A percentile compares a stretch with the other conserved stretches of the same genome.
Conservation (phyloP, 805 yeast species). For the Metschnikowia kunwiensis region DNA sequence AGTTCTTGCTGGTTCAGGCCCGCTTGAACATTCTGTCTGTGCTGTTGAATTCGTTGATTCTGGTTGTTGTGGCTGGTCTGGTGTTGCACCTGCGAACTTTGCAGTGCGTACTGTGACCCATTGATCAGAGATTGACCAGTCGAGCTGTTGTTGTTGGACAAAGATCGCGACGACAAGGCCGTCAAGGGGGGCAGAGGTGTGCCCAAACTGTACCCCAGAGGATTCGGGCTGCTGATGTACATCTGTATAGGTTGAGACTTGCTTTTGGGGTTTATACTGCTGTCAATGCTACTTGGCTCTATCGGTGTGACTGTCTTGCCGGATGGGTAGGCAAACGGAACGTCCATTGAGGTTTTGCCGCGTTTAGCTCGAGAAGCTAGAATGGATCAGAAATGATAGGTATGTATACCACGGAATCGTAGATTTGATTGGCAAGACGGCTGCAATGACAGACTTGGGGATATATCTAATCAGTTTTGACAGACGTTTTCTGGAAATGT, state of each 20-base stretch:
- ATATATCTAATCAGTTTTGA: too few relatives aligned
- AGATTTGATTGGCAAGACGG: too few relatives aligned
- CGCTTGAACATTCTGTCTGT: background rate
- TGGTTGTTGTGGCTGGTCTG: background rate
- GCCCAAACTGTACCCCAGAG: constrained; percentile 8
- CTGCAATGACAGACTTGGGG: too few relatives aligned
- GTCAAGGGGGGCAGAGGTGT: constrained; percentile 12
- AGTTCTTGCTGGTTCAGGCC: constrained; percentile 1
- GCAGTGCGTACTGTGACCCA: constrained; percentile 9
- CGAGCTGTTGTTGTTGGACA: constrained; percentile 7
- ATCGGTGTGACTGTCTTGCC: constrained; percentile 4
- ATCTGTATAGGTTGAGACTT: constrained; percentile 12
- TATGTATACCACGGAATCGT: too few relatives aligned
- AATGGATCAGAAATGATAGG: too few relatives aligned
- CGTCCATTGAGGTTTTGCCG: background rate
- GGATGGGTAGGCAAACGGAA: background rate
- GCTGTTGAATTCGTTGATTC: constrained; percentile 2
- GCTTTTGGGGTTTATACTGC: constrained; percentile 4
- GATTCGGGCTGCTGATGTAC: constrained; percentile 9
- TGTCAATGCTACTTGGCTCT: constrained; percentile 5
- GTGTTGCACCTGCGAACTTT: constrained; percentile 4
- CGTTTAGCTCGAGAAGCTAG: too few relatives aligned
- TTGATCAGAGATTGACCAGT: constrained; percentile 12
- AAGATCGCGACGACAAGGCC: constrained; percentile 11
- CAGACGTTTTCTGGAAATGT: too few relatives aligned